Evolutionary conservation across 1,284 basidiomycete species (phyloP), one percentile per base, ranked within the genome.

Genomic region (Ceratobasidium sp.): DNA sequence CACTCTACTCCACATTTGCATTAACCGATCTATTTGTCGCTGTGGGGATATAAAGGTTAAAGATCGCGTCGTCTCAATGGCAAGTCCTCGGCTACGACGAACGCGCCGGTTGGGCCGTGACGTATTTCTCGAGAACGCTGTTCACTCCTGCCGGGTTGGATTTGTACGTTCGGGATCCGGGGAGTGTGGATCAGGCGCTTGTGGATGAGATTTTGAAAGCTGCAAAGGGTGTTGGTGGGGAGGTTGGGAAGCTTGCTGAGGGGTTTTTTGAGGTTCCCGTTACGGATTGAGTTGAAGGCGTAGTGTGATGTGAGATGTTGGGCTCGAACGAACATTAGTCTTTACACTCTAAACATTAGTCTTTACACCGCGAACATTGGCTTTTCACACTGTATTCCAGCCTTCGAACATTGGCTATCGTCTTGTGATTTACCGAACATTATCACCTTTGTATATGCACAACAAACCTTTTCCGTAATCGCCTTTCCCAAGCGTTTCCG

Each of bases 111-210:
- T 89, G 88, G 88, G 87, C 86, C 23, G 86, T 89, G 12, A 89
- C 87, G 12, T 89, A 85, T 82, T 90, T 90, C 82, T 86, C 86
- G 64, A 87, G 86, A 82, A 89, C 89, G 28, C 82, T 89, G 49
- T 89, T 90, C 84, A 89, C 89, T 2, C 88, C 89, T 9, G 85
- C 86, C 26, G 89, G 89, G 1, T 82, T 89, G 46, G 89, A 90
- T 80, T 84, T 90, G 51, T 88, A 89, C 79, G 81, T 87, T 49
- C 84, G 88, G 44, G 80, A 81, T 20, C 72, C 83, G 20, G 68
- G 79, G 23, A 82, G 81, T 20, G 79, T 86, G 23, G 82, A 81
- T 13, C 79, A 77, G 5, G 80, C 67, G 63, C 79, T 84, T 15
- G 81, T 84, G 6, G 68, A 80, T 9, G 75, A 77, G 60, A 79